A percentile compares a stretch with the other conserved stretches of the same genome.
phyloP scores from a whole-genome alignment of 164 flowering plant genomes.

The Liquidambar formosana region DNA sequence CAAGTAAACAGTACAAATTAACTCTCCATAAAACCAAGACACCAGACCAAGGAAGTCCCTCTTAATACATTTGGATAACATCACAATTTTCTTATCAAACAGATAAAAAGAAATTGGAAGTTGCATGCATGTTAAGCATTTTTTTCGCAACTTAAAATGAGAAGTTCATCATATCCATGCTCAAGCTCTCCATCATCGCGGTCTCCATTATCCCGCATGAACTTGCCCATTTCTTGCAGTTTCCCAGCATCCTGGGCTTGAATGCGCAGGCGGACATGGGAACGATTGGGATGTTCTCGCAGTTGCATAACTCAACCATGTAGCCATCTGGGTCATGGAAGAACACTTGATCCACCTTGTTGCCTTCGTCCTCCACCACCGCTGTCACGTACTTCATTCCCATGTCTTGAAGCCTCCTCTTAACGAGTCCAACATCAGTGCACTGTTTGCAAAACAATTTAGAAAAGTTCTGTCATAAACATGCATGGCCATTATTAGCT shows the following conservation, averaged over 20 bases:
- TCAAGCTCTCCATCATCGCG: slow-evolving; percentile 64
- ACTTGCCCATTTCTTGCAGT: slow-evolving; percentile 10
- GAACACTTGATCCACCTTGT: slow-evolving; percentile 68
- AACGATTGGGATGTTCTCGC: slow-evolving; percentile 67
- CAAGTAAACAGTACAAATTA: too few relatives aligned
- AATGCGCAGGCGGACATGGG: slow-evolving; percentile 55
- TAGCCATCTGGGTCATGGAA: slow-evolving; percentile 91
- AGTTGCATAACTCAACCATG: slow-evolving; percentile 87
- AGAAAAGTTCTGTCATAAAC: background rate
- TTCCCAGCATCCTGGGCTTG: slow-evolving; percentile 22
- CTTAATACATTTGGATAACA: too few relatives aligned
- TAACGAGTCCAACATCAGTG: slow-evolving; percentile 49
- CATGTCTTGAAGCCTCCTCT: slow-evolving; percentile 56
- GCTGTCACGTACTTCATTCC: slow-evolving; percentile 64
- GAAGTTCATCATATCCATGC: slow-evolving; percentile 60
- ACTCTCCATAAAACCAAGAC: too few relatives aligned
- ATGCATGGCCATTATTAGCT: too few relatives aligned
- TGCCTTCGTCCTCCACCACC: slow-evolving; percentile 62
- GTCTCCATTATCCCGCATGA: slow-evolving; percentile 48
- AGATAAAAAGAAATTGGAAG: too few relatives aligned
- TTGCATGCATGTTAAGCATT: background rate
- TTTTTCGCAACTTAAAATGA: slow-evolving; percentile 44
- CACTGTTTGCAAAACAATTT: slow-evolving; percentile 35
- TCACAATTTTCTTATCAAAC: too few relatives aligned
- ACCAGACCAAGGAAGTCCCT: too few relatives aligned